Evolutionary conservation across 2,329 filamentous ascomycete genomes (phyloP), one percentile per base, ranked within the genome.

Genomic region (Raffaelea arxii): DNA sequence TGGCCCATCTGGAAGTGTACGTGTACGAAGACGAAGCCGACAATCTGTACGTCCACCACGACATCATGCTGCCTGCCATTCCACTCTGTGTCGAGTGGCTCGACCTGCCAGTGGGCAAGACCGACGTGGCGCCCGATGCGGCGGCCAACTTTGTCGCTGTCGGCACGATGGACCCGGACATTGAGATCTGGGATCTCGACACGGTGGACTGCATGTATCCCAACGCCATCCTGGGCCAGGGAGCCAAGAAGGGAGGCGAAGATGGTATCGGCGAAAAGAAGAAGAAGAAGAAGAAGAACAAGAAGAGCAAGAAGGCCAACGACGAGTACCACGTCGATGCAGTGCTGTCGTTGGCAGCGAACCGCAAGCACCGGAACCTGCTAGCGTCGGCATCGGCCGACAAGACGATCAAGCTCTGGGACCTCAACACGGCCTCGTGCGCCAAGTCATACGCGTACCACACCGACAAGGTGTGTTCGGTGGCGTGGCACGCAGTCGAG

Each of bases 21-120:
- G 89, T 98, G 24, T 98, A 97, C 67, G 92, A 98, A 65, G 92
- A 97, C 57, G 80, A 80, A 51, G 86, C 83, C 39, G 92, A 97
- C 67, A 98, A 98, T 63, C 82, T 98, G 51, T 98, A 98, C 64
- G 91, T 98, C 22, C 92, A 98, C 69, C 92, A 98, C 75, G 92
- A 98, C 65, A 94, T 98, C 58, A 97, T 98, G 91, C 77, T 98
- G 47, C 92, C 92, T 25, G 91, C 91, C 22, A 95, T 98, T 60
- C 92, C 92, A 11, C 79, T 98, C 6, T 92, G 88, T 59, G 77
- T 97, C 36, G 92, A 98, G 69, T 98, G 92, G 92, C 69, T 98
- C 39, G 87, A 96, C 62, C 75, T 95, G 47, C 84, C 88, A n/a
- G 88, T 95, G 30, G 83, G 85, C 54, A 87, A 88, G 62, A 66